A percentile compares a stretch with the other conserved stretches of the same genome.
Evolutionary conservation across 2,329 filamentous ascomycete genomes (phyloP).

Genomic region (Aureobasidium leucospermi): DNA sequence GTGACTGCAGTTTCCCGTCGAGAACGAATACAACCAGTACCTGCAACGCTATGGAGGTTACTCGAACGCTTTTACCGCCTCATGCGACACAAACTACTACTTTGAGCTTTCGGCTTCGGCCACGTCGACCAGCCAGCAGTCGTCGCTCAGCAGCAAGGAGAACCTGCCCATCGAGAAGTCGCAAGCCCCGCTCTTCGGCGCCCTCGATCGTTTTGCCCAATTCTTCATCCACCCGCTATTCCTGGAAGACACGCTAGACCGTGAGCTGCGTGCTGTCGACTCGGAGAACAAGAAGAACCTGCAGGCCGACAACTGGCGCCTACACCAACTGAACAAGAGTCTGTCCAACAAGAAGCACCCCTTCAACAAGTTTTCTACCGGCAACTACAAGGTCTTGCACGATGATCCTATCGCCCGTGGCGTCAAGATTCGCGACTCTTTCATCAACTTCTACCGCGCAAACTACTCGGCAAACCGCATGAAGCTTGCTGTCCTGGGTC

Average conservation of each 20-base stretch:
- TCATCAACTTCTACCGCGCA: slow-evolving; percentile 83
- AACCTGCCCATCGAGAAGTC: slow-evolving; percentile 30
- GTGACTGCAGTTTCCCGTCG: slow-evolving; percentile 64
- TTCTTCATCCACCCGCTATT: slow-evolving; percentile 90
- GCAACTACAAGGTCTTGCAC: slow-evolving; percentile 79
- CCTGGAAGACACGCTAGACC: slow-evolving; percentile 72
- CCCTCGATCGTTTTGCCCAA: slow-evolving; percentile 83
- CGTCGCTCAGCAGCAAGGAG: slow-evolving; percentile 31
- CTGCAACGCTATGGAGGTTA: slow-evolving; percentile 81
- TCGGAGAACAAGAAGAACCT: slow-evolving; percentile 98
- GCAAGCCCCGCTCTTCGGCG: slow-evolving; percentile 64
- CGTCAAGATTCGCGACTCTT: slow-evolving; percentile 80
- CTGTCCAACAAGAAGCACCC: slow-evolving; percentile 83
- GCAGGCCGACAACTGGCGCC: slow-evolving; percentile 80
- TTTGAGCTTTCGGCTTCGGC: slow-evolving; percentile 87
- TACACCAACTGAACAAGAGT: slow-evolving; percentile 81
- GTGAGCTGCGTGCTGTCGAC: slow-evolving; percentile 82
- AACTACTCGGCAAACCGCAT: slow-evolving; percentile 91
- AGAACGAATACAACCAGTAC: slow-evolving; percentile 94
- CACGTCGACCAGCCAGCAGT: slow-evolving; percentile 43
- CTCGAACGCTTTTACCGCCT: slow-evolving; percentile 90
- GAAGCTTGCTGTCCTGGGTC: slow-evolving; percentile 81
- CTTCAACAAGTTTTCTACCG: slow-evolving; percentile 86
- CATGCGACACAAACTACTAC: slow-evolving; percentile 94
- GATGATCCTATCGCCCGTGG: slow-evolving; percentile 70